phyloP scores from a whole-genome alignment of 78 protist species.

The Guillardia theta region DNA sequence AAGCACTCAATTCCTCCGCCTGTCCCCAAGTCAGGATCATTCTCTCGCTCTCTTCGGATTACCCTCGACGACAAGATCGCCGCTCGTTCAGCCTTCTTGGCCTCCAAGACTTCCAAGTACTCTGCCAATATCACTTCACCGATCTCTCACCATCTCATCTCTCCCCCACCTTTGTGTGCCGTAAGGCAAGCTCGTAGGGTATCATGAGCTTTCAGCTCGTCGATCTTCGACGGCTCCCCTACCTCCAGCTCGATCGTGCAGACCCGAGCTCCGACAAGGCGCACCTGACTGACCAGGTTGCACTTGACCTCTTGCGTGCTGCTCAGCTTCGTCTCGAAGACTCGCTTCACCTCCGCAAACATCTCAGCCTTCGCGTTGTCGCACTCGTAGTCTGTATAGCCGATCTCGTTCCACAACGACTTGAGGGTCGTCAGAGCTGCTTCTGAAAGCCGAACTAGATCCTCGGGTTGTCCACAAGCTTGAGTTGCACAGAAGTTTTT shows the following conservation, averaged over 20 bases:
- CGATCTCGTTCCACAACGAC: not conserved
- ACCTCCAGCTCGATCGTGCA: not conserved
- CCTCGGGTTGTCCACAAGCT: not conserved
- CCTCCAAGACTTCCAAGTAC: not conserved
- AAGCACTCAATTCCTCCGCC: not conserved
- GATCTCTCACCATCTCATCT: too few relatives aligned
- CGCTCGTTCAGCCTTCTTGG: not conserved
- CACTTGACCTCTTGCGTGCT: not conserved
- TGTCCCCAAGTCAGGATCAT: too few relatives aligned
- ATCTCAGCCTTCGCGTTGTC: not conserved
- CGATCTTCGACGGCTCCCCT: not conserved
- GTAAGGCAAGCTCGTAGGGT: not conserved
- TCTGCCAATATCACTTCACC: too few relatives aligned
- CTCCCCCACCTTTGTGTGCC: not conserved
- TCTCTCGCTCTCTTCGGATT: not conserved
- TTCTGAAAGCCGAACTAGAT: not conserved
- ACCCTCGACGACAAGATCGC: not conserved
- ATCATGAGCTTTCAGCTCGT: not conserved
- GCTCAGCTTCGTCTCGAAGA: conserved; percentile 20
- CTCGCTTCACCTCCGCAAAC: conserved; percentile 20
- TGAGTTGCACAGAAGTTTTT: not conserved
- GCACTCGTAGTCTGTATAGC: not conserved
- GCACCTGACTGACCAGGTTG: not conserved
- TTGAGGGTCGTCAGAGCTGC: not conserved
- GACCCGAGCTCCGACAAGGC: not conserved